Evolutionary conservation across 202 grass and related monocot genomes (phyloP), one percentile per base, ranked within the genome.

Genomic region (Musa balbisiana): DNA sequence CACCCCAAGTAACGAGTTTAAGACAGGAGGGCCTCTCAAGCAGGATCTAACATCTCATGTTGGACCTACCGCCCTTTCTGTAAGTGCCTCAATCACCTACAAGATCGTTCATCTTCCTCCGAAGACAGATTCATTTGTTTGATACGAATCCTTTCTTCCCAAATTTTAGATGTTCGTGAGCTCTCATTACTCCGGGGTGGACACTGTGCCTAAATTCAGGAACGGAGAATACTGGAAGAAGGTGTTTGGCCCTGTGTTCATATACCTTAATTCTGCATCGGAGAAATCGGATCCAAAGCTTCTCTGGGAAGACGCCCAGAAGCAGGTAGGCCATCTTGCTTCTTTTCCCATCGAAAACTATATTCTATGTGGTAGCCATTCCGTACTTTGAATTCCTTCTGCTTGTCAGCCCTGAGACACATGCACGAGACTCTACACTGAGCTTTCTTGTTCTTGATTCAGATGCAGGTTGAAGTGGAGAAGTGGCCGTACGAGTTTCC

Each of bases 221-320:
- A 76, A 86, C 8, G 83, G 87, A 5, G 92, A 96, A 73, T 64
- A 79, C 13, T 96, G 92, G 92, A 90, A 96, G 77, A 96, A 96
- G 26, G 84, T 89, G 3, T 59, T 88, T 2, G 92, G 92, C 0
- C 92, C 92, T 0, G 50, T 90, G 9, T 92, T 92, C 64, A 26
- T 96, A 56, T 96, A 96, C 78, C 80, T 96, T 60, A 92, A 92
- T 79, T 86, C 89, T 2, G 80, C 56, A 72, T 60, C 70, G 13
- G 17, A 11, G 6, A 52, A 22, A n/a, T 74, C 27, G 10, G 76
- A 73, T 23, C 8, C 73, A n/a, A 54, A 69, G 0, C 66, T 11
- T 0, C 84, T 92, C 0, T 96, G 92, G 92, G 20, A 81, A 25
- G 87, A 90, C 72, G 92, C 92, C 10, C 88, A 92, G 74, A 66